Conservation (phyloP, 495 filamentous ascomycete species). For the Monascus purpureus region DNA sequence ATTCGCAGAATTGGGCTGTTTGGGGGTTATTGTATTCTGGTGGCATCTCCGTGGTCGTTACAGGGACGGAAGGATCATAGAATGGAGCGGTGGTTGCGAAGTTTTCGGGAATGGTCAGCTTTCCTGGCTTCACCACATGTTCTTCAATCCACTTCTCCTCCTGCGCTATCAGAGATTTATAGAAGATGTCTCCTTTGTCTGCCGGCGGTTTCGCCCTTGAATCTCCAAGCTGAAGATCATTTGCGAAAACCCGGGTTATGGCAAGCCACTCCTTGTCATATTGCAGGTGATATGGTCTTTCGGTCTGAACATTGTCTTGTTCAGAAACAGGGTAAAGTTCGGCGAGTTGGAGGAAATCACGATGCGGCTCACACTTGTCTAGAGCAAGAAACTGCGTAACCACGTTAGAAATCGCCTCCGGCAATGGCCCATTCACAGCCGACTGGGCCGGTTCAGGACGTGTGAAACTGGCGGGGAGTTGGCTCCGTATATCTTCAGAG, state of each 20-base stretch:
- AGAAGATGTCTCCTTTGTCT: slow-evolving; percentile 49
- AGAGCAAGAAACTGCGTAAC: slow-evolving; percentile 77
- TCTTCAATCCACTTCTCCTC: slow-evolving; percentile 65
- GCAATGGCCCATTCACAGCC: slow-evolving; percentile 29
- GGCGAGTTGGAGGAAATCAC: slow-evolving; percentile 70
- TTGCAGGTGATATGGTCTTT: slow-evolving; percentile 35
- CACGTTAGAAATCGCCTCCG: slow-evolving; percentile 49
- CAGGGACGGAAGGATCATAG: slow-evolving; percentile 33
- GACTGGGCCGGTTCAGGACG: slow-evolving; percentile 18
- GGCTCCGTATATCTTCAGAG: slow-evolving; percentile 44
- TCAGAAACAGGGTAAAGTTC: slow-evolving; percentile 36
- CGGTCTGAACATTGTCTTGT: slow-evolving; percentile 4
- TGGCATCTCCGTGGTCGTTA: slow-evolving; percentile 36
- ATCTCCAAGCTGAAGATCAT: slow-evolving; percentile 45
- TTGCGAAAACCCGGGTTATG: slow-evolving; percentile 69
- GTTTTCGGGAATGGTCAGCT: slow-evolving; percentile 55
- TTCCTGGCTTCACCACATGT: slow-evolving; percentile 44
- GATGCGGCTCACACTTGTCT: slow-evolving; percentile 60
- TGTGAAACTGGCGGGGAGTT: slow-evolving; percentile 52
- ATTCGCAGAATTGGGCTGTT: slow-evolving; percentile 59
- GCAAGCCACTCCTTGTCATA: slow-evolving; percentile 96
- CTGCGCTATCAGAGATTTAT: slow-evolving; percentile 45
- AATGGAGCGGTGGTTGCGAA: slow-evolving; percentile 64
- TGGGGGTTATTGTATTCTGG: slow-evolving; percentile 72
- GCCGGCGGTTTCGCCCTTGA: slow-evolving; percentile 26